These are phyloP conservation scores for Talaromyces piceae DNA, from an alignment of 2,329 filamentous ascomycete species.

Conservation along the genomic window DNA sequence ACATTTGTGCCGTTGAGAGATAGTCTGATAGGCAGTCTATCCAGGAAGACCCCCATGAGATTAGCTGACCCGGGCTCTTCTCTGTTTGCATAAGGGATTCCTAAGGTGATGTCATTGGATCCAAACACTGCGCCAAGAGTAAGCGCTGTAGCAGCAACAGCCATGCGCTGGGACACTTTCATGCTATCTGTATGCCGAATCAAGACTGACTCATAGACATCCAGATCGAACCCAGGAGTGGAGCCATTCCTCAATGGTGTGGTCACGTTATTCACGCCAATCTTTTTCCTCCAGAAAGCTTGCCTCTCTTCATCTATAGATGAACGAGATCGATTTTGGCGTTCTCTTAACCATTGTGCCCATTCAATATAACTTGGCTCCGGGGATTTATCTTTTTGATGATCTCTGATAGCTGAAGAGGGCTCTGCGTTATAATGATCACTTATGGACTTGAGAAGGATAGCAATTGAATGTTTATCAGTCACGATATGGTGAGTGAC, in stretches of 20 bases:
- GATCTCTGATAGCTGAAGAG: background rate
- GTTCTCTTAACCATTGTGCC: background rate
- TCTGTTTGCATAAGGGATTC: background rate
- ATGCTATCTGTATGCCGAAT: background rate
- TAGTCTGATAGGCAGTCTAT: background rate
- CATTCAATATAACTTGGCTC: background rate
- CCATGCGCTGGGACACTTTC: background rate
- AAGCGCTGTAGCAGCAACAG: background rate
- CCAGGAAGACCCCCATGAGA: background rate
- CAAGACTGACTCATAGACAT: background rate
- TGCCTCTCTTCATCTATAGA: background rate
- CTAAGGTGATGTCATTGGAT: background rate
- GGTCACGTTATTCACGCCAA: background rate
- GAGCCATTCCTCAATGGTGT: background rate
- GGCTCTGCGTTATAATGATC: background rate
- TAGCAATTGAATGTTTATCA: background rate
- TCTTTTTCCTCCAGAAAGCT: background rate
- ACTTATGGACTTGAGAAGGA: background rate
- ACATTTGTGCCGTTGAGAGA: background rate
- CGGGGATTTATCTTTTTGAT: background rate
- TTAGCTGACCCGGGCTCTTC: background rate
- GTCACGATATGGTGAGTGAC: background rate
- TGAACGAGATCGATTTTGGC: background rate
- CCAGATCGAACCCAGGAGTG: background rate
- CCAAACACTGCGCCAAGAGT: background rate